Evolutionary conservation across 1,139 yeast species (phyloP), one percentile per base, ranked within the genome.

Genomic region (Pichia sp.): DNA sequence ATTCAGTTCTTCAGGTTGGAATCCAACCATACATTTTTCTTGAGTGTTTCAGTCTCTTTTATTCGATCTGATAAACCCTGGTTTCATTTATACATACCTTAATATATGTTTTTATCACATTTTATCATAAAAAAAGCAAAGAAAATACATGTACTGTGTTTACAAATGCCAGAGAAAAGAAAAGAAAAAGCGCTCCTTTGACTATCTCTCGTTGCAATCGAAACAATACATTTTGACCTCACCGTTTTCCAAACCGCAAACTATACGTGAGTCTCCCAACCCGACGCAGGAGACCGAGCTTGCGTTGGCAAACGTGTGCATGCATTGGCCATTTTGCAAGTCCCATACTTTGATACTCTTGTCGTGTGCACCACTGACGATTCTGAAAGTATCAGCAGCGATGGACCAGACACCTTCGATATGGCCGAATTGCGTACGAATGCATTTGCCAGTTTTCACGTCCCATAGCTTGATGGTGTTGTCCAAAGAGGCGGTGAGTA

Each of bases 371-470:
- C 97, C 98, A 64, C 95, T 84, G 18, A 91, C 87, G 44, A 93
- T 87, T 59, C 99, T 78, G 74, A 93, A 93, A 43, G 93, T 90
- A 71, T 93, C 98, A 0, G 97, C 95, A 18, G 93, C 89, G 55
- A 93, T 86, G 41, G 93, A 88, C 97, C 98, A 91, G 19, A 93
- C 96, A 19, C 98, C 98, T 69, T 93, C 98, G 51, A 91, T 89
- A 65, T 93, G 99, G 5, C 99, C 99, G 70, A 91, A 91, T 66
- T 93, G 91, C 0, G 99, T 91, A 53, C 97, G 76, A 19, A 89
- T 81, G 64, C 98, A 91, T 66, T 82, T 81, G 3, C 97, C 97
- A 0, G 95, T 80, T 57, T 76, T 75, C 36, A 90, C 85, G 62
- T 90, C 95, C 98, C 98, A 93, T 47, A 93, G 70, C 67, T 91